Evolutionary conservation across 129 eudicot genomes (phyloP), one percentile per base, ranked within the genome.

Genomic region (Chrysanthemum makinoi): DNA sequence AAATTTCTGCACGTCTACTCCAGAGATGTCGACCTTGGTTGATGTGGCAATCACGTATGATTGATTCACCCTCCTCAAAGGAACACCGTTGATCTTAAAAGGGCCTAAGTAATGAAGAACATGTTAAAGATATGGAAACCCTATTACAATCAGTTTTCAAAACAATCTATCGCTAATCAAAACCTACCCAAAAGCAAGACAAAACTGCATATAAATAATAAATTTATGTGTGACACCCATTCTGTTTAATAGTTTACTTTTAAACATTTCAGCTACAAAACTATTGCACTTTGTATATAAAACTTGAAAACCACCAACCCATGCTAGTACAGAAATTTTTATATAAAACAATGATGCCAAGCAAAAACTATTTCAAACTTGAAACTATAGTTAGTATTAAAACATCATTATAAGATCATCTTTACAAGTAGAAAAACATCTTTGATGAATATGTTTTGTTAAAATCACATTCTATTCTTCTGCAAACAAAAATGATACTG

Each of bases 61-160:
- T 59, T 86, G 96, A 67, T 88, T 88, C 63, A 86, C 89, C 61
- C 91, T 87, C 62, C 96, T 88, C 57, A 88, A 64, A 26, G 96
- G 96, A 28, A 88, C 91, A 70, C 89, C 96, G 30, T 88, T 88
- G 18, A 88, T 43, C 83, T 85, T 86, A 67, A 81, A 88, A 1
- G 96, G 96, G 2, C 91, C 96, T 85, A 58, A 24, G 1, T 18
- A 19, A 0, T 26, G 10, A 68, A 60, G 22, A 5, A 14, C 8
- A 13, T 11, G 17, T 53, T 52, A 1, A n/a, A 70, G 60, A 19
- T 0, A 30, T 5, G 10, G 6, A 73, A 15, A 61, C 20, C 15
- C 15, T 10, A 3, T 44, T 24, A 66, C 2, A n/a, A 5, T 44
- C 12, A 12, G 43, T 12, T 22, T 12, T 61, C 17, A 19, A 2